Percentiles rank a stretch among this genome's conserved stretches.
These are phyloP conservation scores for Hypoxylon sp. DNA, from an alignment of 2,329 filamentous ascomycete genomes.

Conservation along the genomic window DNA sequence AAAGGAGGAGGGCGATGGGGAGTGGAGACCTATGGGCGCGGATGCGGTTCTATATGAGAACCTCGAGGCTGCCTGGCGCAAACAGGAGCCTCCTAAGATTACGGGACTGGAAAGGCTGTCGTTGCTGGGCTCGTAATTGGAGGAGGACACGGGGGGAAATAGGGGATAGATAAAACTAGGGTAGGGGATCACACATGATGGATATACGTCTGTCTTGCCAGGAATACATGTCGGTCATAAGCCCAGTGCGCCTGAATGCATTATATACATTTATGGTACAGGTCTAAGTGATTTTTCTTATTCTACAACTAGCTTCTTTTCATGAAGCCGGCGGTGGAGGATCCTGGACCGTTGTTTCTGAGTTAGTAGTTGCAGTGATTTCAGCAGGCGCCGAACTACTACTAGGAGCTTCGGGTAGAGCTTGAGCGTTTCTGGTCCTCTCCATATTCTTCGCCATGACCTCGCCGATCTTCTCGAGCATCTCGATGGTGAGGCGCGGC, in stretches of 20 bases:
- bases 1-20: constrained; percentile 52
- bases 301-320: constrained; percentile 35
- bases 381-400: constrained; percentile 1
- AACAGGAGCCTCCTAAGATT: constrained; percentile 65
- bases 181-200: constrained; percentile 2
- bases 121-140: constrained; percentile 61
- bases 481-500: constrained; percentile 69
- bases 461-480: constrained; percentile 74
- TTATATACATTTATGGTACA: constrained; percentile 54
- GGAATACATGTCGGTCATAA: constrained; percentile 7
- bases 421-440: constrained; percentile 58
- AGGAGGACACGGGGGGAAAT: background rate
- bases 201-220: constrained; percentile 3
- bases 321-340: constrained; percentile 45
- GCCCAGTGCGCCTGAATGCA: constrained; percentile 20
- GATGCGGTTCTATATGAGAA: constrained; percentile 69
- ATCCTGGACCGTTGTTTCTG: constrained; percentile 15
- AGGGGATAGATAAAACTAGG: constrained; percentile 30
- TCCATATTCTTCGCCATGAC: constrained; percentile 71
- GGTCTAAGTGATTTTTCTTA: constrained; percentile 38
- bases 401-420: constrained; percentile 53
- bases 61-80: constrained; percentile 62
- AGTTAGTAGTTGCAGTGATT: background rate
- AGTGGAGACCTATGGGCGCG: constrained; percentile 61
- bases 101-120: constrained; percentile 65